Evolutionary conservation across 305 asterid species (phyloP).

Genomic region (Fraxinus albicans): DNA sequence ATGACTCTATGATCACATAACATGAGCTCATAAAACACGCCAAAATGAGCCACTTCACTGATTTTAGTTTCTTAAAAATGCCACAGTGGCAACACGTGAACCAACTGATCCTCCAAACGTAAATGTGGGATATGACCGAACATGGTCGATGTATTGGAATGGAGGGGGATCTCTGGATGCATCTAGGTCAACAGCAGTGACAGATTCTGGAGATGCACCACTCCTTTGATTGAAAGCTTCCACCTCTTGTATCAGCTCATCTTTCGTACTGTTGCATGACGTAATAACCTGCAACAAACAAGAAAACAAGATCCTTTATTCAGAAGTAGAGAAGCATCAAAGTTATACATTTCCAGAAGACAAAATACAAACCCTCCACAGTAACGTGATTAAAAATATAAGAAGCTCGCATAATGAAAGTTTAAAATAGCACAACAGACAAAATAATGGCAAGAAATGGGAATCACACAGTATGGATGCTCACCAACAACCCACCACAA

Average conservation of each 20-base stretch:
- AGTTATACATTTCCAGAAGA: neutral
- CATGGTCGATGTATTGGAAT: constrained; percentile 74
- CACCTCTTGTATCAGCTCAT: constrained; percentile 86
- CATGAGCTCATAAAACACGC: neutral
- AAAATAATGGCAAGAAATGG: neutral
- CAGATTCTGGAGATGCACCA: constrained; percentile 46
- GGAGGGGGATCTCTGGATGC: constrained; percentile 36
- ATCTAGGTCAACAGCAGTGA: constrained; percentile 34
- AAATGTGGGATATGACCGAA: constrained; percentile 84
- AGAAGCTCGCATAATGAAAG: neutral
- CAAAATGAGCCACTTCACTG: neutral
- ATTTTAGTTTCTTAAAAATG: constrained; percentile 69
- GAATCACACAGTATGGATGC: constrained; percentile 26
- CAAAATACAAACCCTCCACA: neutral
- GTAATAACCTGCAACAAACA: constrained; percentile 65
- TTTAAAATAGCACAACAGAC: neutral
- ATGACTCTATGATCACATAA: neutral
- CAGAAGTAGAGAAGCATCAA: neutral
- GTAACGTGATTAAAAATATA: neutral
- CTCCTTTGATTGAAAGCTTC: constrained; percentile 73
- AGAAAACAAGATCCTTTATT: neutral
- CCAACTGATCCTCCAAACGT: constrained; percentile 94
- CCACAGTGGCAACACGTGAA: constrained; percentile 93
- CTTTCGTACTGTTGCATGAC: constrained; percentile 90
- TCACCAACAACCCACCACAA: constrained; percentile 87